These are phyloP conservation scores for Solanum bulbocastanum DNA, from an alignment of 257 asterid species.

Conservation along the genomic window DNA sequence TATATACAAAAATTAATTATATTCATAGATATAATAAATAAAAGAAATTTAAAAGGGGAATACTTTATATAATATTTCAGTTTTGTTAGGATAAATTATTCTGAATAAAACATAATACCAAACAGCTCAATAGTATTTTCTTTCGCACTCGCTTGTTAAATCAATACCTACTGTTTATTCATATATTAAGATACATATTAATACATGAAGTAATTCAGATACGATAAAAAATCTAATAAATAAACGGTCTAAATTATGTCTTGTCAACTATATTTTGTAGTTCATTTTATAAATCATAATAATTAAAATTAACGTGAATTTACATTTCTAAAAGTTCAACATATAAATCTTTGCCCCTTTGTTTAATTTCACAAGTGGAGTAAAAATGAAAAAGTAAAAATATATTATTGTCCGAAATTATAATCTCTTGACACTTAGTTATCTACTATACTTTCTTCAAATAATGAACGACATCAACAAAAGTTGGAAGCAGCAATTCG, in stretches of 20 bases:
- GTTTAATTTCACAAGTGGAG: not conserved
- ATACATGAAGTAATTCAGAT: not conserved
- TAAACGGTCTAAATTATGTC: not conserved
- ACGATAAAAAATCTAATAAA: not conserved
- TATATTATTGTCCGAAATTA: not conserved
- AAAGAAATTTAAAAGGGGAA: not conserved
- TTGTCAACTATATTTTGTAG: not conserved
- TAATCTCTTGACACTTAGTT: not conserved
- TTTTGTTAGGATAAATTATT: not conserved
- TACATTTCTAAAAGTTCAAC: not conserved
- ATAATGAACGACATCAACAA: not conserved
- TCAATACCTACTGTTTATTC: not conserved
- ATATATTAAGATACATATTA: not conserved
- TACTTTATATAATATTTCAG: not conserved
- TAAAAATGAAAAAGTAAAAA: not conserved
- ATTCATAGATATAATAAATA: not conserved
- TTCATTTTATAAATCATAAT: not conserved
- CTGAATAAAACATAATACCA: not conserved
- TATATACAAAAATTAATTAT: not conserved
- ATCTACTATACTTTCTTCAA: not conserved
- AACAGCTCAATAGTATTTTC: not conserved
- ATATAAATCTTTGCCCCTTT: not conserved
- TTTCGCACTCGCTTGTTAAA: not conserved
- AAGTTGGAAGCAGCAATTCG: not conserved
- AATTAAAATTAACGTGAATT: not conserved